Evolutionary conservation across 139 green algal genomes (phyloP).

Genomic region (Tetratostichococcus sp.): DNA sequence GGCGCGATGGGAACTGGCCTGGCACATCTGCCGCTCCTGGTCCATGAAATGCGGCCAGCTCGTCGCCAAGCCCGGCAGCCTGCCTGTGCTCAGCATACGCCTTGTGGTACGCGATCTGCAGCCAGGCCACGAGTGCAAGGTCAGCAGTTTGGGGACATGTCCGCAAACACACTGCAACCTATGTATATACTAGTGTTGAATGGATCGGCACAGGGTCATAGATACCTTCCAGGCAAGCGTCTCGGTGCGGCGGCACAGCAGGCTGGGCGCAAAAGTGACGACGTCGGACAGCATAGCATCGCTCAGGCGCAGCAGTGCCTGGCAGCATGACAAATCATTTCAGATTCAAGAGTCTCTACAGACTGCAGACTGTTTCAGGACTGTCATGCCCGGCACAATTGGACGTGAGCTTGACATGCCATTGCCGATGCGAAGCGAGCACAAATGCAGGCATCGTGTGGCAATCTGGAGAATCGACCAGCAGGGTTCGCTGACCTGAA

Average conservation of each 20-base stretch:
- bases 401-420: no score
- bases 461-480: no score
- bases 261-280: neutral
- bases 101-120: neutral
- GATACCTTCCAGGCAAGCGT: neutral
- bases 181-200: no score
- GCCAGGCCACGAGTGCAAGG: neutral
- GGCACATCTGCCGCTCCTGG: neutral
- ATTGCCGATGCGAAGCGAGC: no score
- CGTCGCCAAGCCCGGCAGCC: neutral
- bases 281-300: neutral
- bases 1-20: neutral
- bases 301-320: neutral
- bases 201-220: no score
- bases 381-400: no score
- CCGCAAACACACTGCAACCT: no score
- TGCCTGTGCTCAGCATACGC: neutral
- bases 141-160: neutral
- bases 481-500: neutral
- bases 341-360: no score
- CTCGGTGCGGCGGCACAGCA: neutral
- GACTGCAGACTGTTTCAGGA: no score
- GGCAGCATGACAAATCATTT: no score
- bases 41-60: neutral
- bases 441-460: no score